Percentiles rank a stretch among this genome's conserved stretches.
These are phyloP conservation scores for Trichoderma simmonsii DNA, from an alignment of 2,329 filamentous ascomycete genomes.

Conservation along the genomic window DNA sequence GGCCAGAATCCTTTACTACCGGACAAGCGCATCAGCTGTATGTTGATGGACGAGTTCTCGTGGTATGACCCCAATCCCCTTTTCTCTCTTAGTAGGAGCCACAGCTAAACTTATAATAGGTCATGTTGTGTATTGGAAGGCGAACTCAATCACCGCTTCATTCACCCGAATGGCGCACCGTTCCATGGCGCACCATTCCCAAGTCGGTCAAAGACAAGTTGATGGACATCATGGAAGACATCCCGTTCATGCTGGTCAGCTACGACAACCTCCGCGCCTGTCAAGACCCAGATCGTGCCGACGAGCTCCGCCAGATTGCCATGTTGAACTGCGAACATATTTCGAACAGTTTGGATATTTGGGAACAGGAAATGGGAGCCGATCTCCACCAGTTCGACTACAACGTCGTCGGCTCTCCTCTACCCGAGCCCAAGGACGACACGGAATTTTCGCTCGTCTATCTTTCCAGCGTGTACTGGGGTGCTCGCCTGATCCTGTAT, in stretches of 20 bases:
- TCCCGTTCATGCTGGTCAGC: slow-evolving; percentile 28
- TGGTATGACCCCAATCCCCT: slow-evolving; percentile 15
- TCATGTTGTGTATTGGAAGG: slow-evolving; percentile 20
- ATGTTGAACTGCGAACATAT: slow-evolving; percentile 19
- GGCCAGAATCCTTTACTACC: slow-evolving; percentile 17
- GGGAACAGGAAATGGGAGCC: slow-evolving; percentile 18
- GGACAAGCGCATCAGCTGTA: slow-evolving; percentile 25
- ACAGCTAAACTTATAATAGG: neutral
- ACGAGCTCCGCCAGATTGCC: slow-evolving; percentile 6
- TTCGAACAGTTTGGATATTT: slow-evolving; percentile 10
- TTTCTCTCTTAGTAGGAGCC: neutral
- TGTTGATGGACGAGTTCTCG: slow-evolving; percentile 24
- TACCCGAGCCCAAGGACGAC: slow-evolving; percentile 18
- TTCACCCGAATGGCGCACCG: slow-evolving; percentile 31
- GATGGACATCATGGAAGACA: slow-evolving; percentile 31
- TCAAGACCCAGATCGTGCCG: slow-evolving; percentile 1
- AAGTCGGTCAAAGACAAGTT: slow-evolving; percentile 32
- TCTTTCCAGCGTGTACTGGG: slow-evolving; percentile 21
- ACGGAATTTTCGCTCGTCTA: slow-evolving; percentile 21
- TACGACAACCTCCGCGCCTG: slow-evolving; percentile 27
- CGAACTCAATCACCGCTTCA: slow-evolving; percentile 27
- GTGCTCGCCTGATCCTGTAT: slow-evolving; percentile 13
- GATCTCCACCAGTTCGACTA: slow-evolving; percentile 20
- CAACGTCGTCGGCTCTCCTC: slow-evolving; percentile 6
- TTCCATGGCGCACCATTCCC: slow-evolving; percentile 31